A percentile compares a stretch with the other conserved stretches of the same genome.
phyloP scores from a whole-genome alignment of 441 rosid species.

The Melastoma candidum region DNA sequence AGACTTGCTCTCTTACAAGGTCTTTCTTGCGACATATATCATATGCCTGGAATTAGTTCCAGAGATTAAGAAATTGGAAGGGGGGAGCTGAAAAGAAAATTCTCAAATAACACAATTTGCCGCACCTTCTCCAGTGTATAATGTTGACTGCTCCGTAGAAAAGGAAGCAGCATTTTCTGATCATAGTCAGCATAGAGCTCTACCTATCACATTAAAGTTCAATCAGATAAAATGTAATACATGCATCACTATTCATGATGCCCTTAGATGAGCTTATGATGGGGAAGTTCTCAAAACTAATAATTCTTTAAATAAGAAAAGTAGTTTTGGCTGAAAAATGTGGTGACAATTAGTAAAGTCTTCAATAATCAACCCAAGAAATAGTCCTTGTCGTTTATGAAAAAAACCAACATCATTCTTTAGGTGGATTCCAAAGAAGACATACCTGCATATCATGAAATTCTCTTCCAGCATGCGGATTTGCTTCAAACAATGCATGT shows the following conservation, averaged over 20 bases:
- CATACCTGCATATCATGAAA: slow-evolving; percentile 97
- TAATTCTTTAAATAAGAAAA: not conserved
- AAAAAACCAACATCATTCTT: not conserved
- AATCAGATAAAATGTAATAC: not conserved
- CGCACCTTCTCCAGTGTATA: slow-evolving; percentile 93
- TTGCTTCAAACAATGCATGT: slow-evolving; percentile 75
- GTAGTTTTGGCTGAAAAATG: not conserved
- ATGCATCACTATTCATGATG: not conserved
- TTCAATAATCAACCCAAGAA: not conserved
- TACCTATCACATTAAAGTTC: slow-evolving; percentile 39
- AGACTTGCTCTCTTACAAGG: slow-evolving; percentile 91
- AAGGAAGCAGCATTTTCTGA: slow-evolving; percentile 93
- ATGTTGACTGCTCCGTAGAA: slow-evolving; percentile 97
- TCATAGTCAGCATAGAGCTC: slow-evolving; percentile 93
- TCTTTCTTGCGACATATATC: slow-evolving; percentile 71
- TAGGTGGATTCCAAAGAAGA: not conserved
- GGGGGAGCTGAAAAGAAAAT: slow-evolving; percentile 1
- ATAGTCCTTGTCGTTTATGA: not conserved
- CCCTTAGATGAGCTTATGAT: not conserved
- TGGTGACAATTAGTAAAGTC: not conserved
- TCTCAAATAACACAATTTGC: slow-evolving; percentile 11
- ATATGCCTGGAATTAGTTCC: slow-evolving; percentile 59
- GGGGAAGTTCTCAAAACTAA: not conserved
- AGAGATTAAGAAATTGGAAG: slow-evolving; percentile 17
- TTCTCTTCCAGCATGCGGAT: slow-evolving; percentile 77